Base-by-base conservation (phyloP, 1,284 basidiomycete species). In the Hymenochaete sp. region DNA sequence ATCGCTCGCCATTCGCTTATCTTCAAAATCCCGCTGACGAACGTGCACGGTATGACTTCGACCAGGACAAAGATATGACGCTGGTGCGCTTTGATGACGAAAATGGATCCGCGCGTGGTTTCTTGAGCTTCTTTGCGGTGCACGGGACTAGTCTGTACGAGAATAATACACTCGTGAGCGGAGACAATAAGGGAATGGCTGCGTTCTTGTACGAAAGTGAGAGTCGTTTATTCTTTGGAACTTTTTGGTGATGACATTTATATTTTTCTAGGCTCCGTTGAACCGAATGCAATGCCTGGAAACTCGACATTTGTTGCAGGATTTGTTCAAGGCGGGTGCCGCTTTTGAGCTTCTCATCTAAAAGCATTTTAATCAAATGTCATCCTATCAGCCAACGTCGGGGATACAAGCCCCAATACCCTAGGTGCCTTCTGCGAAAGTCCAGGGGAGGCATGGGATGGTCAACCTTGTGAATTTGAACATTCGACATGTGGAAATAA, bases 101-200 rank as follows among this genome's bases (percentile, higher is more conserved):
- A 2, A 63, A 59, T 44, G 81, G 81, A 19, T 70, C 67, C 31
- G 67, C 75, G 11, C 64, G 77, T 32, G 84, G 84, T 0, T 72
- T 87, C 54, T 57, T 86, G 55, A 79, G 76, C 57, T 88, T 87
- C 67, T 90, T 81, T 58, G 67, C 84, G 0, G 86, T 90, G 0
- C 87, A 90, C 62, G 84, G 86, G 4, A 88, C 84, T 11, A 84
- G 81, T 57, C 53, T 87, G 11, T 86, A 87, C 53, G 70, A 79
- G 81, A 88, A 87, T 57, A 87, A 86, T 52, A 86, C 84, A 0
- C 65, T 87, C 8, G 71, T 88, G 25, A 85, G 81, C 58, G 65
- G 70, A 3, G 84, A 87, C 60, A 87, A 87, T 64, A 88, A 88
- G 58, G 85, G 85, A 19, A 85, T 88, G 80, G 82, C 84, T 3